Evolutionary conservation across 768 basidiomycete genomes (phyloP).

Genomic region (Chalciporus chontae): DNA sequence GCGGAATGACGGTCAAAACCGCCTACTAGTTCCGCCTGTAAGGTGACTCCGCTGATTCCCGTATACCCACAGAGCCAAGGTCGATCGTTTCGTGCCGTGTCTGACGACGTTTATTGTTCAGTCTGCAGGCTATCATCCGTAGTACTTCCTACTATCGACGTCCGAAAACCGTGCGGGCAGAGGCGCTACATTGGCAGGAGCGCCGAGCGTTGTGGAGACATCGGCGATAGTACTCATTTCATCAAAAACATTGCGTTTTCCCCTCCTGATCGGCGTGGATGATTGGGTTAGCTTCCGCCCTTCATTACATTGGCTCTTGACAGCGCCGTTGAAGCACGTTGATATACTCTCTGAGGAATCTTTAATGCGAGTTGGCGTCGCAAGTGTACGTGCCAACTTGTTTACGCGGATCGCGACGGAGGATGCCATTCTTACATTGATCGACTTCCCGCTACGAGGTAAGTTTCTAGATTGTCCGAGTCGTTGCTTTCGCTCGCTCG

Average conservation of each 20-base stretch:
- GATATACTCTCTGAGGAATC: slow-evolving; percentile 57
- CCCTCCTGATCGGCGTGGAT: too few relatives aligned
- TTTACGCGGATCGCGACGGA: slow-evolving; percentile 61
- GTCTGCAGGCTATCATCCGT: too few relatives aligned
- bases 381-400: slow-evolving; percentile 57
- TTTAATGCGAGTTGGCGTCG: slow-evolving; percentile 48
- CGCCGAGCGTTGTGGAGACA: slow-evolving; percentile 42
- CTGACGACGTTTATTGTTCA: background rate
- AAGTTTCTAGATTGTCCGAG: slow-evolving; percentile 27
- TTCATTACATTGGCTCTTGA: slow-evolving; percentile 87
- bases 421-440: slow-evolving; percentile 64
- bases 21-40: background rate
- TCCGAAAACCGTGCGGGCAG: slow-evolving; percentile 57
- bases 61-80: background rate
- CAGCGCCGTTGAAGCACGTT: slow-evolving; percentile 84
- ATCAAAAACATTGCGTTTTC: too few relatives aligned
- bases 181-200: slow-evolving; percentile 32
- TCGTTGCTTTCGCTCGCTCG: background rate
- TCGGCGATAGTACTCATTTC: slow-evolving; percentile 45
- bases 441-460: slow-evolving; percentile 92
- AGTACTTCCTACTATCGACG: slow-evolving; percentile 57
- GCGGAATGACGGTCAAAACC: too few relatives aligned
- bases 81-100: background rate
- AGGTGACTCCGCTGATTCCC: background rate
- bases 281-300: slow-evolving; percentile 93